These are phyloP conservation scores for Vitis labrusca DNA, from an alignment of 164 flowering plant genomes.

Conservation along the genomic window DNA sequence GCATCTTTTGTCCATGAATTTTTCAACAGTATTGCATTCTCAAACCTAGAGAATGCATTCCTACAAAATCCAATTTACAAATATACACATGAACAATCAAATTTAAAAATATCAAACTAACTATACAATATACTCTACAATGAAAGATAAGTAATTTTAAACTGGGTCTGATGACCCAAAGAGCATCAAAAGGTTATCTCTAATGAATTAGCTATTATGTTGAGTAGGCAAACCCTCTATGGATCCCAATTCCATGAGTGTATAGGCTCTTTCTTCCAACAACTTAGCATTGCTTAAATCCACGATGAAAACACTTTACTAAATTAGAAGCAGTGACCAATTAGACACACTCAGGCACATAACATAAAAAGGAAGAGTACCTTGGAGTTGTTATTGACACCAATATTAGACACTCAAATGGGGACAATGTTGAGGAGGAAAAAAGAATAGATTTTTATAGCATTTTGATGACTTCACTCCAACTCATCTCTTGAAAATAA, in stretches of 20 bases:
- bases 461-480: constrained; percentile 47
- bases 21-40: no score
- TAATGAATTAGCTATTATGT: constrained; percentile 27
- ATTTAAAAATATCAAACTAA: neutral
- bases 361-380: neutral
- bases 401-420: constrained; percentile 48
- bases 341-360: no score
- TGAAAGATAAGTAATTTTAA: constrained; percentile 77
- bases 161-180: constrained; percentile 87
- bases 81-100: neutral
- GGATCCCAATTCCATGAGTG: constrained; percentile 89
- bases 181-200: constrained; percentile 62
- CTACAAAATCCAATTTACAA: constrained; percentile 38
- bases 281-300: constrained; percentile 40
- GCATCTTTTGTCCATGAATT: no score
- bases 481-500: no score
- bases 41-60: constrained; percentile 24
- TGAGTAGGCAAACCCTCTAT: constrained; percentile 72
- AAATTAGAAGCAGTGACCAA: neutral
- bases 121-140: constrained; percentile 59
- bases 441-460: constrained; percentile 84
- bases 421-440: constrained; percentile 59
- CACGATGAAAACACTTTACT: constrained; percentile 5
- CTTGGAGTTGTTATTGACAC: constrained; percentile 12
- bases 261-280: constrained; percentile 52